Evolutionary conservation across 2,329 filamentous ascomycete species (phyloP).

Genomic region (Sphaerulina populicola): DNA sequence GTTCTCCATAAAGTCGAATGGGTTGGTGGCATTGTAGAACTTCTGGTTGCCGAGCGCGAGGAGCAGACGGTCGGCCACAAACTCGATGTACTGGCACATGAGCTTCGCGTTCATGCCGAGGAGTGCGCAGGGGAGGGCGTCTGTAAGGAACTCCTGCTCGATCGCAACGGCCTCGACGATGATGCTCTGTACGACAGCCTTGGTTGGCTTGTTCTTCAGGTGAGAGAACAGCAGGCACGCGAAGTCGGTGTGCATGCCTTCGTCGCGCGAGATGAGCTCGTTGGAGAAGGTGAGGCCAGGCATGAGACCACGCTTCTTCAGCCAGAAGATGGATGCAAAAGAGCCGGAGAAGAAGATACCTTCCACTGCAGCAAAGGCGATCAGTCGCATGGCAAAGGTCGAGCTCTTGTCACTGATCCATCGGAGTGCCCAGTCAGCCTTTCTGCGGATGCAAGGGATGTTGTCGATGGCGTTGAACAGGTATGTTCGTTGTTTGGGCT

Average conservation of each 20-base stretch:
- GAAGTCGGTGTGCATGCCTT: conserved; percentile 99
- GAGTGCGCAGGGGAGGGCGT: conserved; percentile 83
- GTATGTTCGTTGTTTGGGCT: conserved; percentile 84
- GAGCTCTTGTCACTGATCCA: conserved; percentile 95
- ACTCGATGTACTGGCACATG: conserved; percentile 99
- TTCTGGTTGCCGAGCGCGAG: conserved; percentile 90
- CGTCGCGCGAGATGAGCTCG: conserved; percentile 98
- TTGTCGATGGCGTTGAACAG: conserved; percentile 99
- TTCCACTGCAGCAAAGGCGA: conserved; percentile 95
- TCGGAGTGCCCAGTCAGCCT: conserved; percentile 92
- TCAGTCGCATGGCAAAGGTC: conserved; percentile 87
- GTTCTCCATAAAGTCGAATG: conserved; percentile 99
- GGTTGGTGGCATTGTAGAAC: conserved; percentile 85
- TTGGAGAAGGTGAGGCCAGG: conserved; percentile 98
- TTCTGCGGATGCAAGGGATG: conserved; percentile 96
- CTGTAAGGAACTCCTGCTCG: conserved; percentile 95
- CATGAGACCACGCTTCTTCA: conserved; percentile 99
- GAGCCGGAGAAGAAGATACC: conserved; percentile 99
- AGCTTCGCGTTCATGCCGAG: conserved; percentile 95
- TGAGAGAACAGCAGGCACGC: conserved; percentile 97
- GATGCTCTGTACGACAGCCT: conserved; percentile 72
- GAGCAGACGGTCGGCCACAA: conserved; percentile 91
- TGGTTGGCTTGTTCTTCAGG: conserved; percentile 80
- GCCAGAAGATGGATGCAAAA: conserved; percentile 98
- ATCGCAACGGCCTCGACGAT: conserved; percentile 91